Base-by-base conservation (phyloP, 2,329 filamentous ascomycete species). In the Fusarium incarnatum region DNA sequence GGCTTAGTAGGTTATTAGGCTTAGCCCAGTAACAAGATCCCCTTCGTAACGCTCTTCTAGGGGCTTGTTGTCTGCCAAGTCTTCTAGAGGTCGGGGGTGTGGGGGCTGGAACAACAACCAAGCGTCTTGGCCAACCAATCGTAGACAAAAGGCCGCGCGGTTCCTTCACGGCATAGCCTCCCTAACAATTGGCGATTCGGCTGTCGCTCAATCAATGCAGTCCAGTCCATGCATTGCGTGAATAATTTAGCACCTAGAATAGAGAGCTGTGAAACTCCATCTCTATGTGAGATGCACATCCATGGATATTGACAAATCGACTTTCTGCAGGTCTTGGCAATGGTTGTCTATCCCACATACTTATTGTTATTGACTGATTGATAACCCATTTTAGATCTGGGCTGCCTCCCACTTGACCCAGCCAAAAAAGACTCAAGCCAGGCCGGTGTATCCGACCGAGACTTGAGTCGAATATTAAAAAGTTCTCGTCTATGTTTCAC, bases 101-200 rank as follows among this genome's bases (percentile, higher is more conserved):
- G 67, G 67, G 55, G 70, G 67, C 67, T 70, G 34, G 52, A 49
- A 32, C 28, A 62, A 48, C 67, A 68, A 68, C 67, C 67, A 70
- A 67, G 45, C 44, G 32, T 54, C 61, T 65, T 52, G 60, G 57
- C 58, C 55, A 57, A 41, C 68, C 46, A 70, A 70, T 70, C 41
- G 56, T 3, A 20, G 25, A 25, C 12, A 23, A 71, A 22, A 55
- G 64, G 68, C 68, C 68, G 68, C 68, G 68, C 58, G 68, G 68
- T 70, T 66, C 55, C 40, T 23, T 34, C 42, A 70, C 46, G 23
- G 47, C 67, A 70, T 68, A 60, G 67, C 68, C 67, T 46, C 67
- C 61, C 60, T 46, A 59, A 56, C 60, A 45, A 32, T 22, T 42
- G 25, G 45, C 23, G 56, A 56, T 32, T 45, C 23, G 28, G 32